These are phyloP conservation scores for Globisporangium irregulare DNA, from an alignment of 352 stramenopile species.

Conservation along the genomic window DNA sequence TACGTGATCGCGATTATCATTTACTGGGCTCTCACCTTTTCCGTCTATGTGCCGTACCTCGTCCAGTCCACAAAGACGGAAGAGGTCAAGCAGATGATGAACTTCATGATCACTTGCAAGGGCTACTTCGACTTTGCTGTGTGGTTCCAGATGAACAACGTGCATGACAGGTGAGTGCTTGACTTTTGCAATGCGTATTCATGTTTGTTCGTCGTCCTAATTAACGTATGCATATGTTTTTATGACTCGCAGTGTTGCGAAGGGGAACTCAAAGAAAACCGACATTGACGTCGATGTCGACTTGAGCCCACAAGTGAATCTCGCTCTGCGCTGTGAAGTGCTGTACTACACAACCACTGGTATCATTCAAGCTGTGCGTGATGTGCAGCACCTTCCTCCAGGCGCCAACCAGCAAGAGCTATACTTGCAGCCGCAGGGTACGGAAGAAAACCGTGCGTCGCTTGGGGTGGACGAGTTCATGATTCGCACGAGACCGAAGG, in stretches of 20 bases:
- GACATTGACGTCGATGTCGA: constrained; percentile 86
- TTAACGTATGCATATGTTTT: background rate
- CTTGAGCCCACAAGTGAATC: constrained; percentile 82
- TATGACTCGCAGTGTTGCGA: constrained; percentile 6
- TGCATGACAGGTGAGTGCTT: constrained; percentile 40
- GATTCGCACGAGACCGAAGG: constrained; percentile 75
- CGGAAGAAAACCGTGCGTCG: constrained; percentile 70
- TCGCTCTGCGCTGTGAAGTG: constrained; percentile 81
- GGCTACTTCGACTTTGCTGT: constrained; percentile 89
- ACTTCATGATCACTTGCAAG: constrained; percentile 90
- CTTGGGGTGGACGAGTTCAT: constrained; percentile 83
- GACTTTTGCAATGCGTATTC: background rate
- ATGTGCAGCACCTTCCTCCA: constrained; percentile 63
- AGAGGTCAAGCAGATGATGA: constrained; percentile 77
- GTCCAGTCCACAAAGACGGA: constrained; percentile 50
- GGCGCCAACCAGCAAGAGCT: constrained; percentile 74
- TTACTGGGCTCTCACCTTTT: constrained; percentile 86
- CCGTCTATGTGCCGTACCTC: constrained; percentile 84
- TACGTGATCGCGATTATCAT: constrained; percentile 91
- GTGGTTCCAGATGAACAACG: constrained; percentile 90
- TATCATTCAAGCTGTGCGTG: constrained; percentile 83
- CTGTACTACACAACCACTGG: constrained; percentile 87
- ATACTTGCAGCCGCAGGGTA: constrained; percentile 76
- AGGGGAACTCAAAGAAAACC: constrained; percentile 33
- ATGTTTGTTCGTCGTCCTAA: background rate